A percentile compares a stretch with the other conserved stretches of the same genome.
Conservation (phyloP, 805 yeast species). For the Ogataea nakhonphanomensis region DNA sequence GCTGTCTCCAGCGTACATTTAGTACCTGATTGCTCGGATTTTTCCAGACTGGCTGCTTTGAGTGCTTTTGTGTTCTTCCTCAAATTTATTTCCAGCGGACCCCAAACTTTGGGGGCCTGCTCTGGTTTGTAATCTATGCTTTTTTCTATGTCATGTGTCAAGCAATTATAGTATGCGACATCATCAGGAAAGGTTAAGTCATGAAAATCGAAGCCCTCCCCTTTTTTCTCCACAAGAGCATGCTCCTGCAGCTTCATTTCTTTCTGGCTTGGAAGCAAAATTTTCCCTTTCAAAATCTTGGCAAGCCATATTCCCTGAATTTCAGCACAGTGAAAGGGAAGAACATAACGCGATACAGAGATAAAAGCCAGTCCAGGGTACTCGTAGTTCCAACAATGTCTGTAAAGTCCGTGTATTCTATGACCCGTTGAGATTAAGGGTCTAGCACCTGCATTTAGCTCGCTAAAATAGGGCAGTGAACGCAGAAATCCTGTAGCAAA, state of each 20-base stretch:
- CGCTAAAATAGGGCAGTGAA: conserved; percentile 53
- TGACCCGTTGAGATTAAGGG: conserved; percentile 45
- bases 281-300: conserved; percentile 55
- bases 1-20: background rate
- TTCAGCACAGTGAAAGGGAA: conserved; percentile 60
- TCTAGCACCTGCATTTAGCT: conserved; percentile 20
- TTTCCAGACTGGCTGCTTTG: conserved; percentile 42
- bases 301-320: conserved; percentile 65
- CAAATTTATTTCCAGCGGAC: conserved; percentile 39
- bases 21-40: background rate
- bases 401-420: conserved; percentile 51
- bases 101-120: conserved; percentile 52
- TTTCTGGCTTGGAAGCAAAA: conserved; percentile 44
- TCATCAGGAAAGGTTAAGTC: conserved; percentile 54
- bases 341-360: conserved; percentile 57
- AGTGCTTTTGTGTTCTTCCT: conserved; percentile 42
- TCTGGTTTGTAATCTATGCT: conserved; percentile 35
- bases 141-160: conserved; percentile 32
- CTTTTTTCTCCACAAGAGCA: conserved; percentile 37
- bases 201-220: conserved; percentile 45
- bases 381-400: conserved; percentile 52
- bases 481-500: conserved; percentile 72
- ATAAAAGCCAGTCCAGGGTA: conserved; percentile 66
- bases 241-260: conserved; percentile 46
- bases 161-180: conserved; percentile 45